Evolutionary conservation across 2,329 filamentous ascomycete species (phyloP), one percentile per base, ranked within the genome.

Genomic region (Thielaviopsis ethacetica): DNA sequence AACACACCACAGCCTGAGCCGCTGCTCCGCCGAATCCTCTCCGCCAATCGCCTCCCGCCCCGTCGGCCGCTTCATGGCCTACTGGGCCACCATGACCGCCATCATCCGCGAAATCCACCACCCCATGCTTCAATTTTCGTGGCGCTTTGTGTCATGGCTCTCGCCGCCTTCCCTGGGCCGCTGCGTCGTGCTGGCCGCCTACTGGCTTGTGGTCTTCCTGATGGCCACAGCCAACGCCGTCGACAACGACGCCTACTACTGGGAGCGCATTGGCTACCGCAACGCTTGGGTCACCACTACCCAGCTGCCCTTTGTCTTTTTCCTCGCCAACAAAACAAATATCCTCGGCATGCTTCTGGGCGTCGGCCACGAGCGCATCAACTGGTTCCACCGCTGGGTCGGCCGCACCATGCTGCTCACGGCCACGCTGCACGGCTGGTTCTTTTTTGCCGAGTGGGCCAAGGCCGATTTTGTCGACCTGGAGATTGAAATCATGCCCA

Each of bases 311-410:
- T 71, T 86, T 21, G 71, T 85, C 10, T 84, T 81, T 64, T 72
- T 86, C 2, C 73, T 86, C 15, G 76, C 80, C 26, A 78, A 77
- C 62, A 83, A 83, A 66, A 74, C 76, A 62, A 82, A 74, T 62
- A 52, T 38, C 15, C 70, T 87, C n/a, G 82, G 80, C 0, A 72
- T 76, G 57, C 69, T 88, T 24, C 75, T 78, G 3, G 84, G 84
- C 12, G 75, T 78, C 10, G 82, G 82, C 62, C 81, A 87, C 65
- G 84, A 88, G 69, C 76, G 82, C 9, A 71, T 88, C 60, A 87
- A 86, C 67, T 88, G 84, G 84, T 69, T 87, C 57, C 85, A 88
- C 65, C 77, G 85, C 62, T 88, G 85, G 84, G 79, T 83, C 10
- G 82, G 81, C 2, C 77, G 85, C 61, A 84, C 82, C 59, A 79